These are phyloP conservation scores for Cryptococcus neoformans DNA, from an alignment of 1,284 basidiomycete genomes.

Conservation along the genomic window DNA sequence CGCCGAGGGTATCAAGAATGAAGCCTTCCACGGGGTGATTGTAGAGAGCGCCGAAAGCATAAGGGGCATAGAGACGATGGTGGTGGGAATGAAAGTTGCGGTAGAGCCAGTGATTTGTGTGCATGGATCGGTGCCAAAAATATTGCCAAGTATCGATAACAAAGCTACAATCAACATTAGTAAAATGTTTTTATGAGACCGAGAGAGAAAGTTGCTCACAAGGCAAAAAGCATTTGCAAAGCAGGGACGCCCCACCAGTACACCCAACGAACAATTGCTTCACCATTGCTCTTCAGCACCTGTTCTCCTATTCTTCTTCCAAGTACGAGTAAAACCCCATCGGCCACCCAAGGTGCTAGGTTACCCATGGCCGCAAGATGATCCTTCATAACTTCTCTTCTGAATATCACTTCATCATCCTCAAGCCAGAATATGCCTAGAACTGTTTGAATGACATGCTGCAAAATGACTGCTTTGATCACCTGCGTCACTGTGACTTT, in stretches of 20 bases:
- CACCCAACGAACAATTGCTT: conserved; percentile 60
- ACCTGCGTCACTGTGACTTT: conserved; percentile 69
- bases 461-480: conserved; percentile 71
- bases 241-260: conserved; percentile 96
- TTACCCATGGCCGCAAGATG: conserved; percentile 56
- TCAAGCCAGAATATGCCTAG: conserved; percentile 71
- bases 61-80: conserved; percentile 94
- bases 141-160: conserved; percentile 99
- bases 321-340: conserved; percentile 52
- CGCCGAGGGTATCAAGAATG: conserved; percentile 81
- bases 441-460: conserved; percentile 80
- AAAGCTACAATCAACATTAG: conserved; percentile 59
- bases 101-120: conserved; percentile 87
- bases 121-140: conserved; percentile 88
- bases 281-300: conserved; percentile 54
- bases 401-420: conserved; percentile 50
- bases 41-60: conserved; percentile 95
- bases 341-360: conserved; percentile 52
- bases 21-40: conserved; percentile 97
- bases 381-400: conserved; percentile 51
- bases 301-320: conserved; percentile 45
- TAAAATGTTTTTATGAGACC: neutral
- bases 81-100: conserved; percentile 91
- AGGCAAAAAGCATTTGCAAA: conserved; percentile 71
- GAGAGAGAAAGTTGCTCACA: conserved; percentile 59